Base-by-base conservation (phyloP, 192 early-diverging fungal species). In the Gigaspora rosea region DNA sequence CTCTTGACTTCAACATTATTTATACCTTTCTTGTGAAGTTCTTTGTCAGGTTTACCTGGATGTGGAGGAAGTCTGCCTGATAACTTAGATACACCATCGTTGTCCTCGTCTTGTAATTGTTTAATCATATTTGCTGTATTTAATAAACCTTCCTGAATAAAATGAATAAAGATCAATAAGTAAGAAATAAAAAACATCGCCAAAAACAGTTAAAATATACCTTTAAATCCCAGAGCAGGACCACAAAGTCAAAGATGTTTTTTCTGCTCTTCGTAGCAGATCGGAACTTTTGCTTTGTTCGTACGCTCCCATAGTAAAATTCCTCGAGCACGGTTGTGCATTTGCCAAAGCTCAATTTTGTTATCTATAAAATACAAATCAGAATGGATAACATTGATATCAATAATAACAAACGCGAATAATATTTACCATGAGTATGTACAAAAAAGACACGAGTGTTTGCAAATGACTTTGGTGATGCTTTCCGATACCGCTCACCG, bases 141-240 rank as follows among this genome's bases (percentile, higher is more conserved):
- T 4, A 73, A 61, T 36, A 73, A 61, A 73, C 41, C 41, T 73
- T 73, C 36, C 57, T 73, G 57, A 73, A 73, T 47, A 73, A 73
- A 1, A 47, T 73, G 41, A 48, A 73, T 2, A 61, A 22, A 61
- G 16, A 32, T 61, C 41, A 58, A 61, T 61, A 73, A 73, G 18
- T 7, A 58, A 73, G 16, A 73, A 73, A 61, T 0, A 62, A 47
- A 73, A 36, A 33, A 46, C 41, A 58, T 73, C 15, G 18, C 16
- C 8, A 48, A 73, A 58, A 61, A 47, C 41, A 61, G 22, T 47
- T 59, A 61, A 73, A 61, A 73, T 61, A 73, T 73, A 73, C 71
- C 59, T 73, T 73, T 72, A 72, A 3, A 72, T 72, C 35, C 51
- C 71, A 72, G 22, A 72, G 71, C 56, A 72, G 57, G 71, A 72